These are phyloP conservation scores for Colletotrichum tabaci DNA, from an alignment of 2,329 filamentous ascomycete species.

Conservation along the genomic window DNA sequence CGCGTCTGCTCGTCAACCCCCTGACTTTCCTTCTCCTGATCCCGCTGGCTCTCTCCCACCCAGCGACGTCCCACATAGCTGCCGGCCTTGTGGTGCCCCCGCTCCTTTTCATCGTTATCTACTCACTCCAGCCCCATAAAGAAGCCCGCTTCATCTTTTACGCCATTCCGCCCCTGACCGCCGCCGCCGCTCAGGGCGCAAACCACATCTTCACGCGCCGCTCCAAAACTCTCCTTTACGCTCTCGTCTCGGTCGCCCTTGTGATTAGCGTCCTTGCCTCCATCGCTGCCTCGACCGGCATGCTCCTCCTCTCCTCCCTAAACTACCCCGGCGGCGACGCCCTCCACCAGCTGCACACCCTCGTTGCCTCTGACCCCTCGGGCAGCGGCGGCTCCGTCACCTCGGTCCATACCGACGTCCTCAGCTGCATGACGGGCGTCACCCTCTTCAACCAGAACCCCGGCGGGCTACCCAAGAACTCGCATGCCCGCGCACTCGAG, in stretches of 20 bases:
- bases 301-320: conserved; percentile 85
- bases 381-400: conserved; percentile 50
- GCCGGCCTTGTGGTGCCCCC: conserved; percentile 74
- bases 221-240: conserved; percentile 72
- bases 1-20: conserved; percentile 88
- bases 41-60: conserved; percentile 65
- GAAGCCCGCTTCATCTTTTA: conserved; percentile 97
- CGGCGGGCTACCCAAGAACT: conserved; percentile 54
- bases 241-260: conserved; percentile 67
- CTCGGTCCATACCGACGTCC: conserved; percentile 74
- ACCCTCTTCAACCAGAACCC: conserved; percentile 74
- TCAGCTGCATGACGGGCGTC: conserved; percentile 78
- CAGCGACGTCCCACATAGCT: conserved; percentile 60
- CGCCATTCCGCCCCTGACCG: conserved; percentile 84
- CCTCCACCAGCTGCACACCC: conserved; percentile 67
- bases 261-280: conserved; percentile 72
- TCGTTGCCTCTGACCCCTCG: conserved; percentile 49
- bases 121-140: conserved; percentile 94
- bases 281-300: conserved; percentile 72
- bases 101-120: conserved; percentile 81
- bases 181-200: conserved; percentile 81
- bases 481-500: conserved; percentile 43
- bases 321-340: conserved; percentile 96
- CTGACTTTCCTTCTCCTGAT: conserved; percentile 71
- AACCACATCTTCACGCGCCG: conserved; percentile 77